Base-by-base conservation (phyloP, 768 basidiomycete species). In the Lactifluus echinatus region DNA sequence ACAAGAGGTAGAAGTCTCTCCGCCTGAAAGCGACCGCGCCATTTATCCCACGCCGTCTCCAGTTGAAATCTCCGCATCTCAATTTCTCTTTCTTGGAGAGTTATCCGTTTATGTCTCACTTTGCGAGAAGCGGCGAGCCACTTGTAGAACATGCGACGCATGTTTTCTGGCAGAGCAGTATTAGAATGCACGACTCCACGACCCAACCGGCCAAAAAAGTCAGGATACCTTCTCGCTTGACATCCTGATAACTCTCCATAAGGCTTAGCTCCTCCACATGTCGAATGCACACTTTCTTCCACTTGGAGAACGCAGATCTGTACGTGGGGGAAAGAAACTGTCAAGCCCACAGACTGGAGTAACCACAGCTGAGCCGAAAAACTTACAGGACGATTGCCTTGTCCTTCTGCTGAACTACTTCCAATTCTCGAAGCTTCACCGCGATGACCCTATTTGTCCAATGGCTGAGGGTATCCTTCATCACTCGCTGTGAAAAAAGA, bases 231-330 rank as follows among this genome's bases (percentile, higher is more conserved):
- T 90, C 88, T 43, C 79, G 79, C 69, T 88, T 89, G 44, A 93
- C 82, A 59, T 86, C 78, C 55, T 84, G 79, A 68, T 89, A 88
- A 66, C 87, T 91, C 66, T 89, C 84, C 79, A 93, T 81, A n/a
- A 93, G 77, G 63, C 81, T 84, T 3, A 84, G 70, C 61, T 85
- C 82, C 66, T 90, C 86, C 2, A 77, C 76, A 66, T 88, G 87
- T 24, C 82, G 80, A 36, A 74, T 70, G 64, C 77, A 81, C 36
- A 78, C 72, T 6, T 68, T 70, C 65, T 80, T 83, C 89, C 90
- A 93, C 70, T 84, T 87, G 46, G 69, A 73, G 63, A 87, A 87
- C 6, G 79, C 77, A 51, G 67, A 64, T 36, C 85, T 90, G 60
- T 29, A 52, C 12, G 33, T 11, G 15, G 40, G 10, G 8, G 55